phyloP scores from a whole-genome alignment of 441 rosid species.

The Mallotus japonicus region DNA sequence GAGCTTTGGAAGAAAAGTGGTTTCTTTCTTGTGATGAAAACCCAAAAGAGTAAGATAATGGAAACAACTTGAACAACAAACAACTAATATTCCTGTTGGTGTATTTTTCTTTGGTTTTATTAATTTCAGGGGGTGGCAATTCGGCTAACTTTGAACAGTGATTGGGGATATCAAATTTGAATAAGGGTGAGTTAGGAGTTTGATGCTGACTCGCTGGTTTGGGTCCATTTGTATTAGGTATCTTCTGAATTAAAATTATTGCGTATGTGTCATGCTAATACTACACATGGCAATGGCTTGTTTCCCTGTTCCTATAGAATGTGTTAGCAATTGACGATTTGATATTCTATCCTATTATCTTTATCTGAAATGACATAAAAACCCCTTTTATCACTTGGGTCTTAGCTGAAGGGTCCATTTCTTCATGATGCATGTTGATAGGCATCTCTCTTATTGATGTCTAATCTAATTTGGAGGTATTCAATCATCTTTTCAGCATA shows the following conservation, averaged over 20 bases:
- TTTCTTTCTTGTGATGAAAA: constrained; percentile 7
- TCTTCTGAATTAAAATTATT: constrained; percentile 22
- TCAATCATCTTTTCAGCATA: background rate
- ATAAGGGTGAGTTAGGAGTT: constrained; percentile 26
- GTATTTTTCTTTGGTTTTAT: background rate
- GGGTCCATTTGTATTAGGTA: constrained; percentile 20
- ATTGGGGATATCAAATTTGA: constrained; percentile 31
- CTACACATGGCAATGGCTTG: constrained; percentile 1
- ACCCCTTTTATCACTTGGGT: constrained; percentile 12
- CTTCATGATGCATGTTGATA: background rate
- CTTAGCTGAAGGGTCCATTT: background rate
- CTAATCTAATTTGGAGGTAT: constrained; percentile 9
- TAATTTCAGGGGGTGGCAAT: constrained; percentile 23
- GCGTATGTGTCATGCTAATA: background rate
- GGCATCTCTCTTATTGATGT: background rate
- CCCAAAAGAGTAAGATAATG: background rate
- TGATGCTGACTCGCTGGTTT: constrained; percentile 35
- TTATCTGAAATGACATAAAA: constrained; percentile 10
- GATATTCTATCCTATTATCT: constrained; percentile 10
- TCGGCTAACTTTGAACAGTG: constrained; percentile 15
- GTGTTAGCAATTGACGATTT: constrained; percentile 10
- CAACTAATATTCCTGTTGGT: constrained; percentile 25
- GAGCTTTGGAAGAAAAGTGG: constrained; percentile 30
- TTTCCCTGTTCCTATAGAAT: background rate
- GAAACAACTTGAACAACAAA: constrained; percentile 21